Evolutionary conservation across 1,139 yeast species (phyloP), one percentile per base, ranked within the genome.

Genomic region (Scheffersomyces parashehatae): DNA sequence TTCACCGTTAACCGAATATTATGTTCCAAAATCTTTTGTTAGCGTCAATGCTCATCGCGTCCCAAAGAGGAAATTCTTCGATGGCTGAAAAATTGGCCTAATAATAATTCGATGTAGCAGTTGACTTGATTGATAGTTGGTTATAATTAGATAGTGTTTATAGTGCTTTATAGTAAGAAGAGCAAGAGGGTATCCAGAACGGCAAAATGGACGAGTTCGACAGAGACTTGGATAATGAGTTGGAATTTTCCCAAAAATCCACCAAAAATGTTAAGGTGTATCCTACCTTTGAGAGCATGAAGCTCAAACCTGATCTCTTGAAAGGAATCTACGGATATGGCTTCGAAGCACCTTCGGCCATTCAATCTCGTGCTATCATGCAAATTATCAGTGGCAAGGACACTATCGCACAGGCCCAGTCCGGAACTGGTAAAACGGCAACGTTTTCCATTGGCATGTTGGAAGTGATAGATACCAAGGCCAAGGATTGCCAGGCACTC

Each of bases 351-450:
- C 99, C 99, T 13, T 88, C 97, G 20, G 90, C 97, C 6, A 93
- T 93, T 65, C 99, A 93, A 66, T 88, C 95, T 36, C 75, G 98
- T 55, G 99, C 97, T 30, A 93, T 93, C 45, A 79, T 87, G 69
- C 98, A 91, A 60, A 90, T 91, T 50, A 89, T 91, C 42, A 79
- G 85, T 41, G 98, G 97, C 4, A 79, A 85, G 56, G 99, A 93
- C 63, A 88, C 93, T 2, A 88, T 93, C 48, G 98, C 98, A 16
- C 99, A 93, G 67, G 97, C 98, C 9, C 99, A 93, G 64, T 88
- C 97, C 4, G 99, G 99, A 49, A 93, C 99, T 1, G 99, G 99
- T 59, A 93, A 93, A 65, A 93, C 99, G 0, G 99, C 98, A 15
- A 93, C 99, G 0, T 93, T 93, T 63, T 79, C 96, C 12, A 89